These are phyloP conservation scores for Rhodotorula sp. DNA, from an alignment of 1,284 basidiomycete genomes.

Conservation along the genomic window DNA sequence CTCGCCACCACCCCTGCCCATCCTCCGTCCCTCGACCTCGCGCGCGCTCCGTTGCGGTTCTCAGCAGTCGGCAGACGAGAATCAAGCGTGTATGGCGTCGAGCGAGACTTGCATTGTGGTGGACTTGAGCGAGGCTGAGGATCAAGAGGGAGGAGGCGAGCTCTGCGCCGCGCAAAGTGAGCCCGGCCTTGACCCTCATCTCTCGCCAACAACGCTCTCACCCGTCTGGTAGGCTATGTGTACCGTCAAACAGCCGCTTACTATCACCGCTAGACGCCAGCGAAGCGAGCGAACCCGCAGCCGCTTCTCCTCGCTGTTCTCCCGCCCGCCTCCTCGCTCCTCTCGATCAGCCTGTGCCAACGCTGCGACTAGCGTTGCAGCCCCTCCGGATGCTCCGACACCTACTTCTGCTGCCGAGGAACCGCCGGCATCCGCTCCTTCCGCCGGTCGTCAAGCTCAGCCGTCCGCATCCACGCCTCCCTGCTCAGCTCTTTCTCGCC, in stretches of 20 bases:
- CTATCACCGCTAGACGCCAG: background rate
- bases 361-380: too few relatives aligned
- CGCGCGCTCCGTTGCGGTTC: background rate
- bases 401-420: background rate
- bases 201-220: background rate
- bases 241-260: background rate
- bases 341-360: background rate
- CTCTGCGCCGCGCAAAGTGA: background rate
- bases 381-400: too few relatives aligned
- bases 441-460: constrained; percentile 40
- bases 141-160: background rate
- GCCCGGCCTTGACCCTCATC: background rate
- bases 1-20: background rate
- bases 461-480: constrained; percentile 50
- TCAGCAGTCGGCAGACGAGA: background rate
- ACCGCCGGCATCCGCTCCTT: constrained; percentile 27
- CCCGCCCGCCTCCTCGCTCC: background rate
- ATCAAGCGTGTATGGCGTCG: too few relatives aligned
- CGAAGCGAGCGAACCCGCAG: background rate
- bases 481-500: constrained; percentile 50
- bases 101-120: constrained; percentile 24
- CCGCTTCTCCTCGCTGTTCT: background rate
- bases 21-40: background rate
- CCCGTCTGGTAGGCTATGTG: background rate
- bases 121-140: constrained; percentile 17